These are phyloP conservation scores for Botryotinia globosa DNA, from an alignment of 2,329 filamentous ascomycete species.

Conservation along the genomic window DNA sequence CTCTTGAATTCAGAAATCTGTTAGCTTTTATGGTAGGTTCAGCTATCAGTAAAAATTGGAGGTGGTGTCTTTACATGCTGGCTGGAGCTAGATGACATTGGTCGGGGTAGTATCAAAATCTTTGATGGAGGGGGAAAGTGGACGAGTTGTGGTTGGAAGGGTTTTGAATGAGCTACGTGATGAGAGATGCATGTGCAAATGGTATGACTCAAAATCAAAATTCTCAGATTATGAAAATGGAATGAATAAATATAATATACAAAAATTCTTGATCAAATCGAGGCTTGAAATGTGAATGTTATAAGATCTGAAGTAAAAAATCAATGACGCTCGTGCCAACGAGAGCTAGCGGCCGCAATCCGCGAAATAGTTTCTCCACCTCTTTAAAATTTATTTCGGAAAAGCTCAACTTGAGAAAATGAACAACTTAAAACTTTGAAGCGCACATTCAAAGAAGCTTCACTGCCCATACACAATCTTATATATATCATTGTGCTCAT, in stretches of 20 bases:
- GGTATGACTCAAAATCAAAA: not conserved
- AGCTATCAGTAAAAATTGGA: not conserved
- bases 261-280: not conserved
- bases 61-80: not conserved
- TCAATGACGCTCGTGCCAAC: not conserved
- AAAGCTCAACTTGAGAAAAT: not conserved
- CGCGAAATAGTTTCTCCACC: slow-evolving; percentile 12
- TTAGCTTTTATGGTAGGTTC: not conserved
- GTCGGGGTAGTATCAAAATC: not conserved
- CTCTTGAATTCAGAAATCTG: not conserved
- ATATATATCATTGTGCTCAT: not conserved
- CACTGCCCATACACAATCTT: not conserved
- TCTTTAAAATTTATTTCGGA: not conserved
- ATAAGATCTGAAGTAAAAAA: not conserved
- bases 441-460: not conserved
- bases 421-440: not conserved
- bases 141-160: not conserved
- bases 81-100: not conserved
- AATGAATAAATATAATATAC: not conserved
- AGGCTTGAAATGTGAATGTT: not conserved
- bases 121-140: not conserved
- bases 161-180: not conserved
- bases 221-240: not conserved
- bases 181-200: not conserved
- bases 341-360: slow-evolving; percentile 7